Evolutionary conservation across 1,139 yeast genomes (phyloP).

Genomic region (Magnusiomyces ingens): DNA sequence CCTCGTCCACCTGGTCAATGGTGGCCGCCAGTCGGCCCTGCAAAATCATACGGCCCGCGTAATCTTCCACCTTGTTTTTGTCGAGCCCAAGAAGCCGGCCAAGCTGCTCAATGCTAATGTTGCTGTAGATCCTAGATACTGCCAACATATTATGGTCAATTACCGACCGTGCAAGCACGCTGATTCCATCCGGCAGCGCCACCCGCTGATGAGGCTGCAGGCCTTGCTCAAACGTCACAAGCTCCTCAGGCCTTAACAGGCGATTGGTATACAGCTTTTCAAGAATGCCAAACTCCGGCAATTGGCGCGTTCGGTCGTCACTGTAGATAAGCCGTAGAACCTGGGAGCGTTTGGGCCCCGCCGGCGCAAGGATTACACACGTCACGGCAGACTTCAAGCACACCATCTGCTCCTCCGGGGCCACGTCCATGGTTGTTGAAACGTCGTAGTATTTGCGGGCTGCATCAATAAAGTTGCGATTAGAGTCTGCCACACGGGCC

Average conservation of each 20-base stretch:
- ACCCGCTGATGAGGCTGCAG: constrained; percentile 29
- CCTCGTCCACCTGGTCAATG: constrained; percentile 32
- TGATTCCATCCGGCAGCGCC: constrained; percentile 27
- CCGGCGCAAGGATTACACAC: constrained; percentile 32
- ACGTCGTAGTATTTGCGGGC: constrained; percentile 31
- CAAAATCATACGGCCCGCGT: constrained; percentile 32
- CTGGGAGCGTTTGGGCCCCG: constrained; percentile 33
- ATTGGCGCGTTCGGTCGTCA: constrained; percentile 28
- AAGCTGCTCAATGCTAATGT: constrained; percentile 28
- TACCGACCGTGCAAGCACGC: constrained; percentile 31
- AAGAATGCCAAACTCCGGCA: constrained; percentile 24
- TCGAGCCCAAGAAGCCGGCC: constrained; percentile 28
- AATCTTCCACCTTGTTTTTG: constrained; percentile 28
- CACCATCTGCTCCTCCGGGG: constrained; percentile 26
- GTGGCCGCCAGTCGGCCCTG: constrained; percentile 31
- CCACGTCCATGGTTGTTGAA: constrained; percentile 25
- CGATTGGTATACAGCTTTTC: constrained; percentile 30
- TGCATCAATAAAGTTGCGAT: constrained; percentile 32
- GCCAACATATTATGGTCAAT: constrained; percentile 34
- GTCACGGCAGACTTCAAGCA: constrained; percentile 32
- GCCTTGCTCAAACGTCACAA: constrained; percentile 23
- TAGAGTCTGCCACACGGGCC: constrained; percentile 32
- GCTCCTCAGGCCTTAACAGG: constrained; percentile 27
- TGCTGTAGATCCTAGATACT: constrained; percentile 30
- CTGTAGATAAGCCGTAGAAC: constrained; percentile 28